Base-by-base conservation (phyloP, 192 early-diverging fungal genomes). In the Coemansia sp. region DNA sequence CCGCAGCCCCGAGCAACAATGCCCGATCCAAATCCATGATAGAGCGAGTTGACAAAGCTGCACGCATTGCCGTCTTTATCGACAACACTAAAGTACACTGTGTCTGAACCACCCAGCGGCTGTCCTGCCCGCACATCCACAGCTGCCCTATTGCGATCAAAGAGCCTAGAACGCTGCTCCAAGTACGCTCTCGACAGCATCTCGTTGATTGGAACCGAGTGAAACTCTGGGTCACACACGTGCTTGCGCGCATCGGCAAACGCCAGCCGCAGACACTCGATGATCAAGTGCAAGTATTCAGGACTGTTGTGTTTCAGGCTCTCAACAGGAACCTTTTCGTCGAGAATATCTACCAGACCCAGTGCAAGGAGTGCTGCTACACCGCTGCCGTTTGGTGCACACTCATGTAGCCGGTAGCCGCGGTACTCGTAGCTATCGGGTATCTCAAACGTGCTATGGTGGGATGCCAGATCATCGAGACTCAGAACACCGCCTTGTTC, bases 51-150 rank as follows among this genome's bases (percentile, higher is more conserved):
- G 62, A 91, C 85, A 58, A 88, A 88, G 62, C 81, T 84, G 70
- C 87, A 90, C 7, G 89, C 89, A 57, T 89, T 90, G 29, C 89
- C 89, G 36, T 87, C 79, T 30, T 57, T 54, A 57, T 91, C 89
- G 4, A 84, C 82, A 1, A 87, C 84, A 4, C 79, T 77, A 51
- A 91, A 84, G 53, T 87, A 87, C 3, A 91, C 87, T 3, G 89
- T 91, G 52, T 88, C 87, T 15, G 79, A 70, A 5, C 75, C 72
- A n/a, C 78, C 68, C 20, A 71, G 59, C 28, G 88, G 87, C n/a
- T 59, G 61, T 2, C 89, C 87, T 23, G 74, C 73, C 25, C 57
- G 38, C 28, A 81, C 57, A 30, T 77, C 67, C n/a, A 45, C 61
- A 9, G 79, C 72, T n/a, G 82, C 79, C 9, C 55, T 53, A 8